These are phyloP conservation scores for Fistulifera pelliculosa DNA, from an alignment of 108 stramenopile genomes.

Conservation along the genomic window DNA sequence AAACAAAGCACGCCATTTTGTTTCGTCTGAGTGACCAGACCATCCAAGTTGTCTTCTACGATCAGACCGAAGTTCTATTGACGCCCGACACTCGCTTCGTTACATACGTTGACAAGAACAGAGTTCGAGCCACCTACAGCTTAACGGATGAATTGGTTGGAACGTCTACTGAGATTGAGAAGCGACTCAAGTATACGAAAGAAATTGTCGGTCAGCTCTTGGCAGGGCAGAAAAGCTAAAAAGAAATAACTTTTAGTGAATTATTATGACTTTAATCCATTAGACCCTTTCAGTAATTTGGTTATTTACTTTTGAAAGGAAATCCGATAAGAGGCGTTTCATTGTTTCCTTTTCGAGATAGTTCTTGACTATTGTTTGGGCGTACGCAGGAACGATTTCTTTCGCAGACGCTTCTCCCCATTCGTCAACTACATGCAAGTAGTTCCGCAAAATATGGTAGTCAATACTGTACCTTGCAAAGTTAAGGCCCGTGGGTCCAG, in stretches of 20 bases:
- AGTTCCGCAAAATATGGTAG: conserved; percentile 77
- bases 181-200: conserved; percentile 88
- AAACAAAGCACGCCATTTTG: conserved; percentile 94
- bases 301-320: too few species aligned
- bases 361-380: conserved; percentile 39
- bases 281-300: too few species aligned
- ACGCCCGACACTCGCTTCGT: conserved; percentile 74
- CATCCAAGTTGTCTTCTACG: conserved; percentile 93
- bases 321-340: neutral
- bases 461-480: conserved; percentile 79
- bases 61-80: conserved; percentile 86
- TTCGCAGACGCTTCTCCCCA: conserved; percentile 35
- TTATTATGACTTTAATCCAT: too few species aligned
- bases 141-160: conserved; percentile 61
- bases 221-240: neutral
- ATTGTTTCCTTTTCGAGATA: conserved; percentile 36
- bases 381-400: conserved; percentile 37
- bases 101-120: conserved; percentile 86
- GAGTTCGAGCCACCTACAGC: conserved; percentile 54
- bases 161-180: conserved; percentile 65
- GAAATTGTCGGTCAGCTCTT: conserved; percentile 87
- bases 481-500: conserved; percentile 62
- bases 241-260: neutral
- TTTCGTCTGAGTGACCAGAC: conserved; percentile 95
- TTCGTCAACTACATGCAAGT: conserved; percentile 48